Evolutionary conservation across 148 eudicot species (phyloP), one percentile per base, ranked within the genome.

Genomic region (Spergularia bocconei): DNA sequence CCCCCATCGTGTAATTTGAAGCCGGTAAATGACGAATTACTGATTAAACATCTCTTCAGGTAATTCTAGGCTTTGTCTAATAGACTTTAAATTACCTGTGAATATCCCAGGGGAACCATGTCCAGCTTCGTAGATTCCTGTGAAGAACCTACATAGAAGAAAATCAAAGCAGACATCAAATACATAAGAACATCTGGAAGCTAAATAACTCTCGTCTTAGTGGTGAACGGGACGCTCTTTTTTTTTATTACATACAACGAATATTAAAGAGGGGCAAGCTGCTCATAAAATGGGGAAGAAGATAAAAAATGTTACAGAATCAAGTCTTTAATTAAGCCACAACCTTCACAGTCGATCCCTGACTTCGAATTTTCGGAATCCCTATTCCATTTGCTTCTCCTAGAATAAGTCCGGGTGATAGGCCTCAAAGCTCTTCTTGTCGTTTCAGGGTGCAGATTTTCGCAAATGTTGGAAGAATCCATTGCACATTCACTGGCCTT

Each of bases 61-160:
- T 5, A 21, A 47, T 13, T 44, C 29, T 66, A 12, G 54, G 17
- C 70, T 66, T 41, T 1, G 70, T 44, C 52, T 67, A 47, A 50
- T 50, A 6, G 75, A 52, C 63, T 44, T 54, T 6, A 41, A 56
- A 38, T 17, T 74, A 81, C 87, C 87, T 78, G 78, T 39, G 57
- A 73, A 23, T 51, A 62, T 76, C 48, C 56, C 10, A 68, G 66
- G 41, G 36, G 67, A 58, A 55, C 63, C 67, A 29, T 72, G 74
- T 80, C 58, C 33, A n/a, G 67, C 8, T 60, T 44, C 72, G 44
- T 23, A 41, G 73, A 60, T 70, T 64, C 60, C 78, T 21, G 68
- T 59, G 79, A 74, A 25, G 69, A 38, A 76, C 77, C 84, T 84
- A 68, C 50, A 72, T 57, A 59, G 47, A 38, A 81, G 51, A 72